Base-by-base conservation (phyloP, 2,329 filamentous ascomycete species). In the Chaetomiaceae sp. region DNA sequence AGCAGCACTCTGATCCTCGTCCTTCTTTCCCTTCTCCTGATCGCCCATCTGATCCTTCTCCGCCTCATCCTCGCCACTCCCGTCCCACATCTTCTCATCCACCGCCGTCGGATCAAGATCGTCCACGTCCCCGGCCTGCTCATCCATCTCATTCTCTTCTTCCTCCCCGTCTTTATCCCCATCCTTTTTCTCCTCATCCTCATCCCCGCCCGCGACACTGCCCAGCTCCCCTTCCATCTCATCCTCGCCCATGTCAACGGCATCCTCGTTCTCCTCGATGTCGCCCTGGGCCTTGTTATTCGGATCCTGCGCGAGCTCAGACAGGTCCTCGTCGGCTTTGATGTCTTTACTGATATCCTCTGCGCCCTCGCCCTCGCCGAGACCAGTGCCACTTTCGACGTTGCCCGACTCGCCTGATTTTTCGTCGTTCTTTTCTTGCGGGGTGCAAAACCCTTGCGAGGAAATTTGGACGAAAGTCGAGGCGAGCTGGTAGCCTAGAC, bases 71-170 rank as follows among this genome's bases (percentile, higher is more conserved):
- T 89, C 85, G 48, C 86, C 84, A 41, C 85, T 84, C 34, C 90
- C 91, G 69, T 99, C 91, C 94, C 94, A 99, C 81, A 97, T 90
- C 76, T 97, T 99, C 73, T 99, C 95, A 66, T 99, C 95, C 1
- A 97, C 87, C 18, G 92, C 89, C 14, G 84, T 87, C 11, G 90
- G 86, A 62, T 96, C 92, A 37, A 96, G 76, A 63, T 95, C 90
- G 71, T 96, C 89, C 10, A 97, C 90, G 63, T 90, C 87, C 1
- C 91, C 94, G 5, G 87, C 81, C 69, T 97, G 90, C 63, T 96
- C 91, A 59, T 96, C 90, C 66, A 95, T 85, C 9, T 89, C 86
- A n/a, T 86, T 75, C 29, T 84, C 80, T 44, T 84, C 81, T 16
- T 89, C 81, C 14, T 86, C 59, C 33, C 44, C 56, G 38, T 84